Evolutionary conservation across 2,329 filamentous ascomycete species (phyloP).

Genomic region (Penicillium corylophilum): DNA sequence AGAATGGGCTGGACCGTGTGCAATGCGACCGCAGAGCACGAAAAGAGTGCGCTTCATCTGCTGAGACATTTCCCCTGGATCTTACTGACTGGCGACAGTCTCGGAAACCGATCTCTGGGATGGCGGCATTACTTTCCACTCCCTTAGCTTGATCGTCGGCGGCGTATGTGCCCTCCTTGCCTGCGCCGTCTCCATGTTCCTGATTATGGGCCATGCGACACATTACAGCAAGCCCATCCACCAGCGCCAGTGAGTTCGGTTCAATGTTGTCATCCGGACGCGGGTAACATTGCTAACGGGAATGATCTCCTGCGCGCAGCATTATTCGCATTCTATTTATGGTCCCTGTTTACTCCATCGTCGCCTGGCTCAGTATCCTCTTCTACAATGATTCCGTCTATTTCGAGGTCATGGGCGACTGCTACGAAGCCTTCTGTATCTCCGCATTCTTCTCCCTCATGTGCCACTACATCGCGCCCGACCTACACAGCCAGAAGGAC

Average conservation of each 20-base stretch:
- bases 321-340: slow-evolving; percentile 86
- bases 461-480: slow-evolving; percentile 49
- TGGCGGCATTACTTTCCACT: slow-evolving; percentile 55
- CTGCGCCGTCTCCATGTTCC: slow-evolving; percentile 50
- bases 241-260: slow-evolving; percentile 61
- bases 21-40: slow-evolving; percentile 51
- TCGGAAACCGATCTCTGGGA: slow-evolving; percentile 54
- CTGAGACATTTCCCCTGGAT: background rate
- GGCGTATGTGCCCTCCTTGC: slow-evolving; percentile 55
- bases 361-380: slow-evolving; percentile 69
- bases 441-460: slow-evolving; percentile 68
- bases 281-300: slow-evolving; percentile 47
- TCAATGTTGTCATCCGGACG: slow-evolving; percentile 49
- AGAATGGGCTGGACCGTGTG: slow-evolving; percentile 49
- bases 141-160: slow-evolving; percentile 55
- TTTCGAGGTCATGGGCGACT: slow-evolving; percentile 75
- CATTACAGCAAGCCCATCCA: slow-evolving; percentile 61
- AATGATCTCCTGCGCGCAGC: slow-evolving; percentile 46
- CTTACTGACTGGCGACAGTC: slow-evolving; percentile 33
- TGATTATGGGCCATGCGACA: slow-evolving; percentile 58
- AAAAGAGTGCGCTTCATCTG: slow-evolving; percentile 37
- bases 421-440: slow-evolving; percentile 85
- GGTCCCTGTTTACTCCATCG: slow-evolving; percentile 74
- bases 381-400: slow-evolving; percentile 77
- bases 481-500: slow-evolving; percentile 74